phyloP scores from a whole-genome alignment of 768 basidiomycete genomes.

The Amanita inopinata region DNA sequence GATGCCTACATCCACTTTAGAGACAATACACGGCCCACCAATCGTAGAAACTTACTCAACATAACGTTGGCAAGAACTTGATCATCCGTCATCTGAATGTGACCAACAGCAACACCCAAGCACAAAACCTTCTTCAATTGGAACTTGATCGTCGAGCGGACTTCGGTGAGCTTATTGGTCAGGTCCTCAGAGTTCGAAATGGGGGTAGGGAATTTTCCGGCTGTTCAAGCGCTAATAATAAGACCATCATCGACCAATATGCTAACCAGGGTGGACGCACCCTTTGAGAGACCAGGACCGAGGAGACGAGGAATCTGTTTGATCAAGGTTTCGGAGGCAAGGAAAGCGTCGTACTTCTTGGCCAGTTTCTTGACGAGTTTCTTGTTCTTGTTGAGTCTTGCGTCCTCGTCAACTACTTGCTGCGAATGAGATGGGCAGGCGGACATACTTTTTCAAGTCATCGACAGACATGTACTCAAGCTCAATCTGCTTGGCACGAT shows the following conservation, averaged over 20 bases:
- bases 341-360: slow-evolving; percentile 99
- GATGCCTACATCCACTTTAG: slow-evolving; percentile 49
- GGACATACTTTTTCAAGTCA: slow-evolving; percentile 89
- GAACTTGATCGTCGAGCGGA: slow-evolving; percentile 99
- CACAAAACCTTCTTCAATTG: slow-evolving; percentile 99
- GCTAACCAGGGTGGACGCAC: slow-evolving; percentile 29
- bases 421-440: no score
- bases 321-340: slow-evolving; percentile 94
- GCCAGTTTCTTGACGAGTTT: slow-evolving; percentile 99
- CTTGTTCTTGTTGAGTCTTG: slow-evolving; percentile 98
- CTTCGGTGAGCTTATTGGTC: slow-evolving; percentile 82
- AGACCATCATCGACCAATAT: background rate
- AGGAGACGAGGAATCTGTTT: slow-evolving; percentile 99
- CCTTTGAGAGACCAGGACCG: slow-evolving; percentile 99
- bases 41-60: slow-evolving; percentile 54
- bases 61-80: slow-evolving; percentile 96
- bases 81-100: slow-evolving; percentile 96
- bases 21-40: background rate
- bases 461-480: slow-evolving; percentile 99
- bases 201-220: slow-evolving; percentile 98
- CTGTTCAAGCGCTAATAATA: no score
- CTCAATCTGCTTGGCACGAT: slow-evolving; percentile 95
- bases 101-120: slow-evolving; percentile 97
- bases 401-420: background rate
- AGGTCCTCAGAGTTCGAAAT: slow-evolving; percentile 90